Base-by-base conservation (phyloP, 805 yeast genomes). In the Nakazawaea ernobii region DNA sequence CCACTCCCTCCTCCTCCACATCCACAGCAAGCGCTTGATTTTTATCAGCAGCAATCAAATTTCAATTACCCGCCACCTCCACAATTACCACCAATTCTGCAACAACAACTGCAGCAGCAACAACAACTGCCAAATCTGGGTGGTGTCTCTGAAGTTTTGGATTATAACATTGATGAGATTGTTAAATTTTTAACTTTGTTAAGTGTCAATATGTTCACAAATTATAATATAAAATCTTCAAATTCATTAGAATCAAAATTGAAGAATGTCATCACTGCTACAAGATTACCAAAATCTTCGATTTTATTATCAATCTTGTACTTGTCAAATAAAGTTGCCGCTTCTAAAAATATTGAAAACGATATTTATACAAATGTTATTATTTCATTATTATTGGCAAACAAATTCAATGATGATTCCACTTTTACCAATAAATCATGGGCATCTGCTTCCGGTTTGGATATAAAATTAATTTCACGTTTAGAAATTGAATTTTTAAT, bases 391-490 rank as follows among this genome's bases (percentile, higher is more conserved):
- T 79, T 92, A 33, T 70, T 92, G 52, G 95, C 97, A 41, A 92
- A 92, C 70, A 92, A 92, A 68, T 88, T 89, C 64, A 89, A 91
- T 62, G 98, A 92, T 67, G 99, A 92, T 69, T 90, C 92, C 68
- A 92, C 97, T 28, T 92, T 92, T 62, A 89, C 96, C 51, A 92
- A 92, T 68, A 83, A 82, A 59, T 88, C 97, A 7, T 92, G 99
- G 99, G 79, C 89, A 37, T 90, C 89, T 52, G 98, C 97, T n/a
- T 86, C 97, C 5, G 95, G 95, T 15, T 74, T 92, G 52, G 66
- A 78, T 6, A 71, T 87, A 42, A 59, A 59, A 2, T 65, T 74
- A 32, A 73, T 92, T 52, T 89, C 91, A 58, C 58, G 61, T 14
- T 68, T 79, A 51, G 99, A 92, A 69, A 77, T 76, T 46, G 70